Evolutionary conservation across 768 basidiomycete species (phyloP).

Genomic region (Collybiopsis luxurians): DNA sequence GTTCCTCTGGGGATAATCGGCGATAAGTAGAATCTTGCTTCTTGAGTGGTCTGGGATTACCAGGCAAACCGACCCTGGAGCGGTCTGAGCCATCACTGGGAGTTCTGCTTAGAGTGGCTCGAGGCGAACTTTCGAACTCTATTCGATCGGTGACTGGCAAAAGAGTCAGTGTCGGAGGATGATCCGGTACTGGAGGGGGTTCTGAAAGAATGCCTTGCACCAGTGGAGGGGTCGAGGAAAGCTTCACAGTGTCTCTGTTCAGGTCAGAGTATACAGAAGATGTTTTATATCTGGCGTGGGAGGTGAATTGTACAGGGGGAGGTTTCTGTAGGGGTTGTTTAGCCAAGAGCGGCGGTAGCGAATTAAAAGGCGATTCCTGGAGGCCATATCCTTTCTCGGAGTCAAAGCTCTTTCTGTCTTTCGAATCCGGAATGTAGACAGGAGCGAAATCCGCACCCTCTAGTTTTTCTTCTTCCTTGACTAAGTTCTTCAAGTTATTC

Average conservation of each 20-base stretch:
- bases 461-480: constrained; percentile 37
- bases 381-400: background rate
- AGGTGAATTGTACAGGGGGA: background rate
- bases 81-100: background rate
- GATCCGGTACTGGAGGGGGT: background rate
- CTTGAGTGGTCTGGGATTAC: background rate
- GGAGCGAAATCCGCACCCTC: constrained; percentile 43
- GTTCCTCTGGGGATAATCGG: too few species aligned
- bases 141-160: background rate
- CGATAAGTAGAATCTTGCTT: background rate
- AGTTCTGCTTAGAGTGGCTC: background rate
- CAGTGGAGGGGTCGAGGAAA: constrained; percentile 25
- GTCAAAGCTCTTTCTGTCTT: constrained; percentile 11
- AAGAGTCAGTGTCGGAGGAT: background rate
- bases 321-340: background rate
- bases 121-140: background rate
- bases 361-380: background rate
- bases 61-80: background rate
- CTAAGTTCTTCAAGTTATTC: constrained; percentile 14
- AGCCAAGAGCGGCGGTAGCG: constrained; percentile 1
- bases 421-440: constrained; percentile 33
- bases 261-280: constrained; percentile 26
- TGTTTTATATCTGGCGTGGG: constrained; percentile 9
- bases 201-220: background rate
- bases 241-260: constrained; percentile 18